Base-by-base conservation (phyloP, 352 stramenopile species). In the Plasmopara viticola region DNA sequence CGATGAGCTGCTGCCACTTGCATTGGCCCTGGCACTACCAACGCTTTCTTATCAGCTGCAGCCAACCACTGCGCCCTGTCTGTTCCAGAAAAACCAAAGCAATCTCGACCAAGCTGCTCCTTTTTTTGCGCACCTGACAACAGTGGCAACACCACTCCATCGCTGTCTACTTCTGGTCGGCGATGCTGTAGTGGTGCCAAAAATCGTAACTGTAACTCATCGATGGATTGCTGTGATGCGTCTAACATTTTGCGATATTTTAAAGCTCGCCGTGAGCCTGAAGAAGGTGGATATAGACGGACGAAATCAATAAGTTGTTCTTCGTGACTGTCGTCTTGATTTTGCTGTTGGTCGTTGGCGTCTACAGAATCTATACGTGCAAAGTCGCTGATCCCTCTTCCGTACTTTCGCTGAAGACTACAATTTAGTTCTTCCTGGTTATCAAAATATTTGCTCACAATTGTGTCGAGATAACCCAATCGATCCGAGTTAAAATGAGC, bases 161-260 rank as follows among this genome's bases (percentile, higher is more conserved):
- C 69, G 15, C 62, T 61, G 9, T 77, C 62, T 10, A 56, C 69
- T 38, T 72, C 58, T 20, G 64, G 65, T 33, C 75, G 74, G 5
- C 79, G 79, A 50, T 92, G 82, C 55, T 94, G 80, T 17, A 94
- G 51, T 39, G 83, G 83, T 1, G 78, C 80, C 0, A 75, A 82
- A 49, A 94, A 88, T 14, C 83, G 70, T 62, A 94, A 73, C 46
- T 91, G 78, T 59, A 89, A 71, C 52, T 91, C 83, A 51, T 87
- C 76, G 33, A 87, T 86, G 53, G 89, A 66, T 30, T 85, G 67
- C 55, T 90, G 77, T 2, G 78, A 88, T n/a, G 79, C 81, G 14
- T 88, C 78, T 10, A 94, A 60, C 60, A 94, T 88, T 51, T 85
- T 81, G 20, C 64, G 68, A 46, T 90, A 94, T 62, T 83, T 90